A percentile compares a stretch with the other conserved stretches of the same genome.
Evolutionary conservation across 2,329 filamentous ascomycete genomes (phyloP).

Genomic region (Exophiala sideris): DNA sequence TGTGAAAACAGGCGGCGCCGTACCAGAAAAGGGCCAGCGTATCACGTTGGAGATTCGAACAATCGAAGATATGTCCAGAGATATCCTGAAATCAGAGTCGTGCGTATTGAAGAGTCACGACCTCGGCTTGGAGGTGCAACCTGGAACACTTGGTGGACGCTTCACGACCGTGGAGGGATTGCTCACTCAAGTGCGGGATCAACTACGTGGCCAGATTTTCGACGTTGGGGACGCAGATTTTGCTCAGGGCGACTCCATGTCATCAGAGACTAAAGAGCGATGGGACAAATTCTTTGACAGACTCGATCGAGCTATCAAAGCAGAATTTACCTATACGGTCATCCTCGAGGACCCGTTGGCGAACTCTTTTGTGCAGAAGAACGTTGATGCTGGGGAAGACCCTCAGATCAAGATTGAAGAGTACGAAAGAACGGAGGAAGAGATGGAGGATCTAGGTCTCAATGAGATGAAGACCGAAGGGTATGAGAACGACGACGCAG

Average conservation of each 20-base stretch:
- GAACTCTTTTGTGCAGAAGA: conserved; percentile 88
- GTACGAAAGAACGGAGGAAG: conserved; percentile 83
- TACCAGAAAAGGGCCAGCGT: conserved; percentile 79
- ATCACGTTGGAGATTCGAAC: conserved; percentile 73
- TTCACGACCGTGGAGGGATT: conserved; percentile 97
- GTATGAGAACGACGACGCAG: conserved; percentile 62
- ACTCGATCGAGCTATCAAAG: conserved; percentile 73
- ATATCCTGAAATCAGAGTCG: conserved; percentile 94
- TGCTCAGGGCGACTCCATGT: conserved; percentile 75
- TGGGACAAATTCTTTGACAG: conserved; percentile 81
- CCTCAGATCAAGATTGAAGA: conserved; percentile 76
- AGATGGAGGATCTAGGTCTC: conserved; percentile 89
- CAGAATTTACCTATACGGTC: conserved; percentile 75
- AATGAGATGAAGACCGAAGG: conserved; percentile 89
- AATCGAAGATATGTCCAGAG: conserved; percentile 73
- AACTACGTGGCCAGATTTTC: conserved; percentile 85
- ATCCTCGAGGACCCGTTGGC: conserved; percentile 84
- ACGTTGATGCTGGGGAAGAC: conserved; percentile 65
- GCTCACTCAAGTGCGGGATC: conserved; percentile 85
- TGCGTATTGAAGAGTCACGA: conserved; percentile 85
- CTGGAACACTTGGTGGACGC: conserved; percentile 87
- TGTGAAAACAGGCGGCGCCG: conserved; percentile 92
- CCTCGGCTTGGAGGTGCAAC: conserved; percentile 80
- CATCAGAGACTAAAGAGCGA: conserved; percentile 59
- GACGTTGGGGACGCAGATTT: conserved; percentile 59